Conservation (phyloP, 805 yeast species). For the Wickerhamomyces queroliae region DNA sequence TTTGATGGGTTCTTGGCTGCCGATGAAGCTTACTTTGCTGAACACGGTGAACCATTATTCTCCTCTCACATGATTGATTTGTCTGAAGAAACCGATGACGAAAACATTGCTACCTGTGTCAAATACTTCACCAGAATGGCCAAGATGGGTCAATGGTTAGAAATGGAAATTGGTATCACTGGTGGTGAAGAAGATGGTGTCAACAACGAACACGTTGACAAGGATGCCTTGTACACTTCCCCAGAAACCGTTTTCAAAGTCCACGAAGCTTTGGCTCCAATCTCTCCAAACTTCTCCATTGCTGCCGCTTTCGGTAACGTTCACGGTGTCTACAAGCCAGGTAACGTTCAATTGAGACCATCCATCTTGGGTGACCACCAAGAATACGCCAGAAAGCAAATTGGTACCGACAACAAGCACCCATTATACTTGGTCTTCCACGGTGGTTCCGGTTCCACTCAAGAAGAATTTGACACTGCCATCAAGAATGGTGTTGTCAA, state of each 20-base stretch:
- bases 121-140: conserved; percentile 93
- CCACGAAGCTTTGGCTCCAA: conserved; percentile 81
- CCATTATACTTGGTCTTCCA: conserved; percentile 98
- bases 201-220: conserved; percentile 90
- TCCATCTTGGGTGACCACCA: conserved; percentile 95
- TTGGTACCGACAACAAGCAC: conserved; percentile 42
- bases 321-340: conserved; percentile 99
- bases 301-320: conserved; percentile 99
- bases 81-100: conserved; percentile 94
- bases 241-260: conserved; percentile 94
- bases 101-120: conserved; percentile 90
- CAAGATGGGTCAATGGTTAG: conserved; percentile 94
- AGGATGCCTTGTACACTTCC: conserved; percentile 85
- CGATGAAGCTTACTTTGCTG: conserved; percentile 86
- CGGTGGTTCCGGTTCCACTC: conserved; percentile 99
- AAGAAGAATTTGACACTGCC: conserved; percentile 85
- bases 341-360: conserved; percentile 92
- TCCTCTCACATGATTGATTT: conserved; percentile 99
- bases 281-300: conserved; percentile 96
- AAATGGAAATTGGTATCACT: conserved; percentile 99
- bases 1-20: conserved; percentile 96
- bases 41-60: conserved; percentile 91
- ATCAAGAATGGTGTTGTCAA: conserved; percentile 93
- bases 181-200: conserved; percentile 99
- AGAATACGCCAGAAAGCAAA: conserved; percentile 70